Conservation (phyloP, 2,329 filamentous ascomycete species). For the Ceratocystis alfenasii region DNA sequence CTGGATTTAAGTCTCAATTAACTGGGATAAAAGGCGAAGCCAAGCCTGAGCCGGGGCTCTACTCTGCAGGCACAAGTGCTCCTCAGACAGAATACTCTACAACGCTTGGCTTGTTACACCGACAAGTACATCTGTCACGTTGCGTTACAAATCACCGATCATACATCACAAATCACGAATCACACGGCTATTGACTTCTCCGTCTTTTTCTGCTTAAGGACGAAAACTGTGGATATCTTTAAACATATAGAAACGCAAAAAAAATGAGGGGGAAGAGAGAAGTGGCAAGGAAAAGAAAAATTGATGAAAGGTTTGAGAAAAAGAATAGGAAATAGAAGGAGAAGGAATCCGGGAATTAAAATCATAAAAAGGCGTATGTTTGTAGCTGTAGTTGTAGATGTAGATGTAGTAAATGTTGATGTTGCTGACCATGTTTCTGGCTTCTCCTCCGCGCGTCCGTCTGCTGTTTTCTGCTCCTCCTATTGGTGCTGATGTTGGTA, state of each 20-base stretch:
- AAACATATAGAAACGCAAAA: not conserved
- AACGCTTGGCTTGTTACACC: no score
- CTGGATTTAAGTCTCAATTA: no score
- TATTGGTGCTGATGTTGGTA: not conserved
- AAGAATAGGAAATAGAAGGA: not conserved
- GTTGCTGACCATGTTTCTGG: not conserved
- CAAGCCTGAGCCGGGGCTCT: no score
- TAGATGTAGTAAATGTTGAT: not conserved
- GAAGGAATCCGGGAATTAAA: not conserved
- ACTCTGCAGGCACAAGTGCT: no score
- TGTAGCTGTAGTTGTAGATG: not conserved
- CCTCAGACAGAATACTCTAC: no score
- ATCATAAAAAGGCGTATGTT: not conserved
- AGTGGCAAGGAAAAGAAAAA: not conserved
- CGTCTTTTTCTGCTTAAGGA: not conserved
- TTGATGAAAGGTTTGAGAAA: no score
- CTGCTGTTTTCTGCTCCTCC: not conserved
- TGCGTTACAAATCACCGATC: no score
- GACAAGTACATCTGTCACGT: no score
- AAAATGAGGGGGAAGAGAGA: not conserved
- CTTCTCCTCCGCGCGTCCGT: no score
- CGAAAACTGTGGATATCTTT: conserved; percentile 10
- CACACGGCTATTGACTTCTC: not conserved
- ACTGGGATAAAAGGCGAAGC: no score
- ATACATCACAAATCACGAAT: not conserved